Evolutionary conservation across 2,329 filamentous ascomycete species (phyloP), one percentile per base, ranked within the genome.

Genomic region (Fusarium liriodendri): DNA sequence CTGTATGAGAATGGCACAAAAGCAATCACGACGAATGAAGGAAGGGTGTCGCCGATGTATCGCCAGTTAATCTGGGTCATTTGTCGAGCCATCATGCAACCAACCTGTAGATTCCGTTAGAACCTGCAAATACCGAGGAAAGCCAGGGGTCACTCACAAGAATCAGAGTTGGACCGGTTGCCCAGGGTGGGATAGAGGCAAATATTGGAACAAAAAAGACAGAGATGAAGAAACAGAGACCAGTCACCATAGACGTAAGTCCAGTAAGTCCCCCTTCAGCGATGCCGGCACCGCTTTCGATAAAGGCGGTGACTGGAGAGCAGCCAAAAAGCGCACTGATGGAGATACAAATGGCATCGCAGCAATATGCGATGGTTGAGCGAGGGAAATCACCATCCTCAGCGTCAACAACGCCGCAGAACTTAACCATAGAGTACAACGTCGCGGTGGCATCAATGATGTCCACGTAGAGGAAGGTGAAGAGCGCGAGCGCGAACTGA

Each of bases 1-100:
- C 90, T 93, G 84, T 95, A 96, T 1, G 93, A 94, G 82, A 95
- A 95, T 0, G 94, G 94, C 91, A 96, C 95, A 67, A 95, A 85
- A 65, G 91, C 89, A 66, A 96, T 91, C 20, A 93, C 94, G 35
- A 95, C 84, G 82, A 96, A 96, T 1, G 94, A 93, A 0, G 94
- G 94, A 27, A 96, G 87, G 0, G 93, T 90, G 79, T 97, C 94
- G 59, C 93, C 93, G 57, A 93, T 86, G 81, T 96, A 96, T 18
- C 86, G 85, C 94, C 94, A 96, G 85, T 96, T 96, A 83, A 96
- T 95, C 72, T 95, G 92, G 13, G 89, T 89, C 7, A 92, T 92
- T 1, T 93, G 88, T 70, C 90, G 89, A 62, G 92, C 89, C 94
- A 96, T 96, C 86, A 96, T 91, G 13, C 90, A 91, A 18, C 94